Percentiles rank a stretch among this genome's conserved stretches.
Evolutionary conservation across 2,329 filamentous ascomycete genomes (phyloP).

Genomic region (Elsinoe perseae): DNA sequence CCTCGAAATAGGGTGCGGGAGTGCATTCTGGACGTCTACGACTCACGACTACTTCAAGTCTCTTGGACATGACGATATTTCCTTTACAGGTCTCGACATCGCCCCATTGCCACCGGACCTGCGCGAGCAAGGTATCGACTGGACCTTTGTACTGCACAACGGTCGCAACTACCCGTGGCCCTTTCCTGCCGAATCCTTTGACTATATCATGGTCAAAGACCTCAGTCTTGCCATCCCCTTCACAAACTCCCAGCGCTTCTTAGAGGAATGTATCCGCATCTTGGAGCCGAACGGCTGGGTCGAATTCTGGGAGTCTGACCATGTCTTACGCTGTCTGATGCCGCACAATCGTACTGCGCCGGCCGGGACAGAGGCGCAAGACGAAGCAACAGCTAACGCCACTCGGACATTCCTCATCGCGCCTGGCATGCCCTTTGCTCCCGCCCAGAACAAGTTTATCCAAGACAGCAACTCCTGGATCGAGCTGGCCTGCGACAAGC

Average conservation of each 20-base stretch:
- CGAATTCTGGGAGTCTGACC: constrained; percentile 86
- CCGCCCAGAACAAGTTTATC: constrained; percentile 72
- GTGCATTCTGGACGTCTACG: constrained; percentile 81
- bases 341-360: constrained; percentile 62
- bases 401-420: constrained; percentile 79
- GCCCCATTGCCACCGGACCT: constrained; percentile 61
- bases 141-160: constrained; percentile 85
- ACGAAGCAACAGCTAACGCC: constrained; percentile 55
- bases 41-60: constrained; percentile 72
- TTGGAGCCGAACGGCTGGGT: constrained; percentile 69
- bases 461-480: constrained; percentile 80
- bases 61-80: constrained; percentile 59
- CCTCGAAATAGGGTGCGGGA: constrained; percentile 80
- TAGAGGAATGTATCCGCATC: constrained; percentile 69
- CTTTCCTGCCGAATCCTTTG: constrained; percentile 71
- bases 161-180: constrained; percentile 67
- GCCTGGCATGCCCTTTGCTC: constrained; percentile 71
- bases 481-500: constrained; percentile 62
- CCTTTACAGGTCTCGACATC: constrained; percentile 77
- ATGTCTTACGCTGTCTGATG: constrained; percentile 71
- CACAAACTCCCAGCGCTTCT: constrained; percentile 47
- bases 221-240: constrained; percentile 60
- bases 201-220: constrained; percentile 84
- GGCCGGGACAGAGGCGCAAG: constrained; percentile 48
- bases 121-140: constrained; percentile 67